These are phyloP conservation scores for Lasiodiplodia citricola DNA, from an alignment of 2,329 filamentous ascomycete genomes.

Conservation along the genomic window DNA sequence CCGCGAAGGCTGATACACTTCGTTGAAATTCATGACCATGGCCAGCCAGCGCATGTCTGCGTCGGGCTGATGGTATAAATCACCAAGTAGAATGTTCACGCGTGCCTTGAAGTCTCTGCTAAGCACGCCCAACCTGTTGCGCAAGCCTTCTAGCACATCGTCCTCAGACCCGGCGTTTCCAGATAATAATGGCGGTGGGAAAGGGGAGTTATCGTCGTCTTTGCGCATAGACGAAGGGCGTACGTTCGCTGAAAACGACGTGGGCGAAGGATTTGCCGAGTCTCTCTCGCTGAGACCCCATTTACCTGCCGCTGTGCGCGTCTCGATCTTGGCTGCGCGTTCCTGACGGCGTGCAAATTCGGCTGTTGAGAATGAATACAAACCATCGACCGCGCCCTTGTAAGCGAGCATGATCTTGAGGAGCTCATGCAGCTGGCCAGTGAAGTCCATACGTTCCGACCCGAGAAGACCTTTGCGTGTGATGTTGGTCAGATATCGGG, in stretches of 20 bases:
- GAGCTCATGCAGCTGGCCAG: slow-evolving; percentile 88
- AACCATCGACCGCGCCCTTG: slow-evolving; percentile 88
- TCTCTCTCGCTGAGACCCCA: slow-evolving; percentile 67
- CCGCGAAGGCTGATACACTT: slow-evolving; percentile 82
- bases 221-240: slow-evolving; percentile 36
- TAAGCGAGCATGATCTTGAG: slow-evolving; percentile 93
- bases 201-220: slow-evolving; percentile 49
- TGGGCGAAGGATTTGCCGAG: slow-evolving; percentile 34
- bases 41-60: slow-evolving; percentile 94
- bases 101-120: slow-evolving; percentile 76
- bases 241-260: slow-evolving; percentile 36
- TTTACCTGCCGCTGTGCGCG: slow-evolving; percentile 66
- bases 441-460: slow-evolving; percentile 73
- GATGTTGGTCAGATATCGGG: slow-evolving; percentile 87
- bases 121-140: slow-evolving; percentile 73
- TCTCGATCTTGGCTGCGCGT: slow-evolving; percentile 73
- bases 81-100: slow-evolving; percentile 82
- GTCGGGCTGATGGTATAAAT: slow-evolving; percentile 90
- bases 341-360: slow-evolving; percentile 95
- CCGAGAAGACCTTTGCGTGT: slow-evolving; percentile 95
- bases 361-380: slow-evolving; percentile 93
- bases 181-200: slow-evolving; percentile 45
- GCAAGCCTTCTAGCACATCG: slow-evolving; percentile 71
- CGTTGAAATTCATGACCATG: slow-evolving; percentile 99
- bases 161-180: slow-evolving; percentile 45